Conservation (phyloP, 345 rosid species). For the Eucalyptus cloeziana region DNA sequence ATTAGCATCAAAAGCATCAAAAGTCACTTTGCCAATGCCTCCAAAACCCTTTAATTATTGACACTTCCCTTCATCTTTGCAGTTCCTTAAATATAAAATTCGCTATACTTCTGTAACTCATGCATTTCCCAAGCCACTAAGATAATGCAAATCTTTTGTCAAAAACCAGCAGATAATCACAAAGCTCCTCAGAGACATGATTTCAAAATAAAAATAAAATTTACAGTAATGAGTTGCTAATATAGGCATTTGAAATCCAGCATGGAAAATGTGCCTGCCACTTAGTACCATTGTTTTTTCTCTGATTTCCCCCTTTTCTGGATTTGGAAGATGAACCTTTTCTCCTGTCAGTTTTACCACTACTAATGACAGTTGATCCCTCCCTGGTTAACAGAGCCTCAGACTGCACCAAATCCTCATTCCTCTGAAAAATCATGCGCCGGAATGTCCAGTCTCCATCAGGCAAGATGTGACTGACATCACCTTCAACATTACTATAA, state of each 20-base stretch:
- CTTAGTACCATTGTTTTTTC: slow-evolving; percentile 34
- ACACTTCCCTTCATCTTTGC: not conserved
- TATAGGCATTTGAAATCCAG: not conserved
- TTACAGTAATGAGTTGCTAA: not conserved
- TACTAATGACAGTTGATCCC: slow-evolving; percentile 10
- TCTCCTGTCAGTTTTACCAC: slow-evolving; percentile 18
- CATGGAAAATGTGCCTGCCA: not conserved
- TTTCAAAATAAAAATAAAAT: not conserved
- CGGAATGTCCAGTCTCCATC: slow-evolving; percentile 45
- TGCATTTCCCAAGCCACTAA: not conserved
- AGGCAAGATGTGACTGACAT: slow-evolving; percentile 20
- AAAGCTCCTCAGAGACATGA: not conserved
- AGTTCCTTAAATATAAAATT: not conserved
- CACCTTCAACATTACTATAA: slow-evolving; percentile 48
- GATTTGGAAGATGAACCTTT: slow-evolving; percentile 31
- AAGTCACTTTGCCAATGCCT: not conserved
- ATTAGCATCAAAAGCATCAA: not conserved
- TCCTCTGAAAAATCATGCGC: slow-evolving; percentile 81
- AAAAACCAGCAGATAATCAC: not conserved
- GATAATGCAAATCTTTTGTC: not conserved
- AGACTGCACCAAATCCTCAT: slow-evolving; percentile 76
- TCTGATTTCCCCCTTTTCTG: slow-evolving; percentile 27
- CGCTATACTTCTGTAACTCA: not conserved
- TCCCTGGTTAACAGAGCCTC: slow-evolving; percentile 71
- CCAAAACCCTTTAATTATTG: not conserved